Evolutionary conservation across 352 stramenopile genomes (phyloP).

Genomic region (Phytophthora pinifolia): DNA sequence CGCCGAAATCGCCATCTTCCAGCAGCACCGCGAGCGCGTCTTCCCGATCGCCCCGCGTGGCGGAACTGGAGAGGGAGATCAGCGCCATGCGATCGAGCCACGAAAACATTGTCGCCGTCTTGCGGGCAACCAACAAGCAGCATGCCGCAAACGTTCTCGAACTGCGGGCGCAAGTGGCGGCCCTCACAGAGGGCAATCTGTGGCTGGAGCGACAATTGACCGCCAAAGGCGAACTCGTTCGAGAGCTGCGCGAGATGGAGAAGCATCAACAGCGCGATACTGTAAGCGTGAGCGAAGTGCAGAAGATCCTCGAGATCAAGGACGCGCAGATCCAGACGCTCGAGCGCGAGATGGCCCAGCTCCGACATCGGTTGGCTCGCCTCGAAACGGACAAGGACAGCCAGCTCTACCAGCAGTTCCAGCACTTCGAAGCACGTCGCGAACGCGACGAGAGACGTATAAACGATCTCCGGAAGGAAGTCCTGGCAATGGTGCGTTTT

Average conservation of each 20-base stretch:
- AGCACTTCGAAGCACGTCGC: constrained; percentile 42
- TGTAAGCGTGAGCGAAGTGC: constrained; percentile 37
- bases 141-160: constrained; percentile 66
- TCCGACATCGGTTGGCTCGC: constrained; percentile 43
- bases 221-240: constrained; percentile 54
- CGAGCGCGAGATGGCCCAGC: constrained; percentile 52
- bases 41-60: constrained; percentile 31
- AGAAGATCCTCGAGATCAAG: constrained; percentile 53
- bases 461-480: constrained; percentile 51
- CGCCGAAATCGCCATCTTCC: constrained; percentile 14
- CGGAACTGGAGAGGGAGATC: constrained; percentile 66
- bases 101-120: constrained; percentile 67
- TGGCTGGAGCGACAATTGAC: constrained; percentile 65
- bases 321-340: constrained; percentile 58
- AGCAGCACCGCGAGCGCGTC: constrained; percentile 10
- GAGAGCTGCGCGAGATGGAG: constrained; percentile 49
- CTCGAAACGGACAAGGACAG: constrained; percentile 58
- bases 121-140: constrained; percentile 71
- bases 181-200: constrained; percentile 56
- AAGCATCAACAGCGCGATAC: constrained; percentile 40
- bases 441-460: constrained; percentile 56
- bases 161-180: constrained; percentile 59
- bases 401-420: constrained; percentile 52
- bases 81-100: constrained; percentile 60
- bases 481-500: constrained; percentile 50